phyloP scores from a whole-genome alignment of 2,329 filamentous ascomycete genomes.

The Massarina eburnea region DNA sequence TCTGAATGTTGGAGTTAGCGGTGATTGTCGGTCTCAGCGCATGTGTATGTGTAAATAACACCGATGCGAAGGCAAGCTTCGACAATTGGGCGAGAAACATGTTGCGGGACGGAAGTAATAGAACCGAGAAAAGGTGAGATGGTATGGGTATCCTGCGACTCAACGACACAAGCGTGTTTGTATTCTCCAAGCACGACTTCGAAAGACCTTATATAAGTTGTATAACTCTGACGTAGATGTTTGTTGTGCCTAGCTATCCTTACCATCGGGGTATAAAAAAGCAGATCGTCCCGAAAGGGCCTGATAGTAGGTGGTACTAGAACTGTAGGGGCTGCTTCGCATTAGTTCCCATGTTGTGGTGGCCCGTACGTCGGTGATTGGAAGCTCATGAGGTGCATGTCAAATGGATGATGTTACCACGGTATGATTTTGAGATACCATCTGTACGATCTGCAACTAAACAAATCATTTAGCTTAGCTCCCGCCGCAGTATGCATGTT shows the following conservation, averaged over 20 bases:
- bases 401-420: background rate
- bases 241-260: background rate
- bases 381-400: background rate
- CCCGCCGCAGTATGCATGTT: too few species aligned
- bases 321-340: background rate
- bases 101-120: background rate
- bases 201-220: background rate
- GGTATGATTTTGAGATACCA: background rate
- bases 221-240: background rate
- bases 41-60: background rate
- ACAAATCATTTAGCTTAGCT: background rate
- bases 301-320: background rate
- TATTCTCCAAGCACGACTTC: background rate
- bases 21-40: background rate
- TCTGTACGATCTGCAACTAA: background rate
- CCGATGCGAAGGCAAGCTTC: background rate
- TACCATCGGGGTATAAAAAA: background rate
- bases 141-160: background rate
- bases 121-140: background rate
- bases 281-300: background rate
- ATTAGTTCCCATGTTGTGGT: background rate
- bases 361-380: background rate
- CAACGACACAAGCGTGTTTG: background rate
- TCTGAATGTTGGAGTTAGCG: too few species aligned
- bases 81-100: background rate